phyloP scores from a whole-genome alignment of 2,329 filamentous ascomycete species.

The Claviceps pazoutovae region DNA sequence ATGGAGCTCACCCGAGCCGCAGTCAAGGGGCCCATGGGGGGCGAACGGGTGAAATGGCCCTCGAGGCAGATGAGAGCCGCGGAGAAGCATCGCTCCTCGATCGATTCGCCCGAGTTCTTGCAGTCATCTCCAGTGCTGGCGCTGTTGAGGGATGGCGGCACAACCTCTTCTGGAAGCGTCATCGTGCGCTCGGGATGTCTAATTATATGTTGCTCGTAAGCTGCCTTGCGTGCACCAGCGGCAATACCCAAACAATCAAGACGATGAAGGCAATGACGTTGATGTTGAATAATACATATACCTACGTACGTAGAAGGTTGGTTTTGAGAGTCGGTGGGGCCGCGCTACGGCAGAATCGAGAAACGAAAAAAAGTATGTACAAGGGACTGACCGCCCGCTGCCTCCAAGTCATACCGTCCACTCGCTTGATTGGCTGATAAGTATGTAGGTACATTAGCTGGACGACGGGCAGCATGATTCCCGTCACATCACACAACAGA shows the following conservation, averaged over 20 bases:
- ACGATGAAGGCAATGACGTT: not conserved
- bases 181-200: conserved; percentile 7
- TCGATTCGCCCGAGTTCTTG: conserved; percentile 26
- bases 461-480: too few species aligned
- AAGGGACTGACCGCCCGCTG: too few species aligned
- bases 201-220: too few species aligned
- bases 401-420: too few species aligned
- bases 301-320: too few species aligned
- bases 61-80: conserved; percentile 48
- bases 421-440: too few species aligned
- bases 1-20: conserved; percentile 41
- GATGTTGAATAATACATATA: too few species aligned
- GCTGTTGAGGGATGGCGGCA: conserved; percentile 7
- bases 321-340: not conserved
- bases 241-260: too few species aligned
- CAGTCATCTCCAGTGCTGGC: conserved; percentile 9
- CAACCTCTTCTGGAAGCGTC: conserved; percentile 15
- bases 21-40: conserved; percentile 43
- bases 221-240: not conserved
- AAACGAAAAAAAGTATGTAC: conserved; percentile 2
- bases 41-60: conserved; percentile 43
- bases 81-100: conserved; percentile 50
- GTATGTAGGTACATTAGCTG: too few species aligned
- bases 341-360: not conserved
- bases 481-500: too few species aligned